phyloP scores from a whole-genome alignment of 2,329 filamentous ascomycete genomes.

The Botryotinia globosa region DNA sequence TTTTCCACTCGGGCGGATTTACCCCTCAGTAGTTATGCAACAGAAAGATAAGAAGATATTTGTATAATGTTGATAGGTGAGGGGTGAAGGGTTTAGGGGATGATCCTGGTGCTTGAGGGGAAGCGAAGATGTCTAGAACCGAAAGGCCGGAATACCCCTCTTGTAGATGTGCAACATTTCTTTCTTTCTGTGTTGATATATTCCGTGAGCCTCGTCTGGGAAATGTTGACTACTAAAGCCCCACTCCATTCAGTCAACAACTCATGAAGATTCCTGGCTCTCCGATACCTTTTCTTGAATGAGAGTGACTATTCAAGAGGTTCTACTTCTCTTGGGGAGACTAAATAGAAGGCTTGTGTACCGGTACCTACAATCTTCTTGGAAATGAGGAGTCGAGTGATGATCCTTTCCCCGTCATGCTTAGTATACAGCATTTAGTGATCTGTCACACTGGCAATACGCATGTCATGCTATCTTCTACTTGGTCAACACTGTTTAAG shows the following conservation, averaged over 20 bases:
- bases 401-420: background rate
- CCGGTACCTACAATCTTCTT: background rate
- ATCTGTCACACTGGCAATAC: background rate
- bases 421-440: background rate
- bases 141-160: background rate
- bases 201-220: background rate
- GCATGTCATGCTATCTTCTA: background rate
- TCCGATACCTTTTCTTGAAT: background rate
- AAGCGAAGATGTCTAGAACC: background rate
- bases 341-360: background rate
- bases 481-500: background rate
- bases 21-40: constrained; percentile 1
- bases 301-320: background rate
- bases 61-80: background rate
- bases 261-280: background rate
- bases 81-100: background rate
- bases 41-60: background rate
- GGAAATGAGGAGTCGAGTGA: background rate
- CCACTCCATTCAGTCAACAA: background rate
- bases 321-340: background rate
- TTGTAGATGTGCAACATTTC: background rate
- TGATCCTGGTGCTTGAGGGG: background rate
- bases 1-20: background rate
- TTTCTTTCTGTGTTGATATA: background rate
- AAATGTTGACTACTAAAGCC: background rate